Evolutionary conservation across 331 rosid genomes (phyloP).

Genomic region (Spiraea crenata): DNA sequence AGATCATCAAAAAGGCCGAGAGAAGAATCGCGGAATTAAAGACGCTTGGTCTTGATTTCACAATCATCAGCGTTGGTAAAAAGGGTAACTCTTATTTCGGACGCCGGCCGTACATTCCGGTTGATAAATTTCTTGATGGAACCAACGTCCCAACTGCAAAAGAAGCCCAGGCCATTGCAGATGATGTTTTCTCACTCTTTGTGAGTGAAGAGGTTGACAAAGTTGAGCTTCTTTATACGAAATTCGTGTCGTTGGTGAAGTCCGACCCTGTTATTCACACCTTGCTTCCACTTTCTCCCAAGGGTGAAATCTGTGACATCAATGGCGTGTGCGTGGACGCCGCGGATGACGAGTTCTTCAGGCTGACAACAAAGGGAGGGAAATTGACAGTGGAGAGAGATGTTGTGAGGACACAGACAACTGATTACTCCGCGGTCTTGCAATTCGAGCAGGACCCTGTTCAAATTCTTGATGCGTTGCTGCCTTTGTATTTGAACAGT

Average conservation of each 20-base stretch:
- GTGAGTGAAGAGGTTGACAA: slow-evolving; percentile 84
- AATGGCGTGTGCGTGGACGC: slow-evolving; percentile 85
- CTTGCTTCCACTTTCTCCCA: slow-evolving; percentile 81
- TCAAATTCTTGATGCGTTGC: slow-evolving; percentile 83
- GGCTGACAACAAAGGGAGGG: slow-evolving; percentile 83
- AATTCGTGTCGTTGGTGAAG: slow-evolving; percentile 75
- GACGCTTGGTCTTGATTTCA: slow-evolving; percentile 53
- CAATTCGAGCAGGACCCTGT: slow-evolving; percentile 91
- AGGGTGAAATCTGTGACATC: slow-evolving; percentile 78
- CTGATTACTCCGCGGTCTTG: slow-evolving; percentile 62
- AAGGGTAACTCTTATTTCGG: slow-evolving; percentile 79
- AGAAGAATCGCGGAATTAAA: slow-evolving; percentile 59
- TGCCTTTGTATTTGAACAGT: slow-evolving; percentile 87
- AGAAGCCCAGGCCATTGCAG: slow-evolving; percentile 92
- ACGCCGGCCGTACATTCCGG: slow-evolving; percentile 79
- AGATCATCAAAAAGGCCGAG: slow-evolving; percentile 65
- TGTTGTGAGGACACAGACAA: slow-evolving; percentile 41
- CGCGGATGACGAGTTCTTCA: slow-evolving; percentile 80
- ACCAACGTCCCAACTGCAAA: slow-evolving; percentile 69
- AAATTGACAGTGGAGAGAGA: slow-evolving; percentile 78
- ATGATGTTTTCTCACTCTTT: slow-evolving; percentile 78
- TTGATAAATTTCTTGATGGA: slow-evolving; percentile 66
- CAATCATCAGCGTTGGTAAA: slow-evolving; percentile 71
- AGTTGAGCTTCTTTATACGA: slow-evolving; percentile 79
- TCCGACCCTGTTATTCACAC: slow-evolving; percentile 80